A percentile compares a stretch with the other conserved stretches of the same genome.
Evolutionary conservation across 2,329 filamentous ascomycete genomes (phyloP).

Genomic region (Pseudopithomyces maydicus): DNA sequence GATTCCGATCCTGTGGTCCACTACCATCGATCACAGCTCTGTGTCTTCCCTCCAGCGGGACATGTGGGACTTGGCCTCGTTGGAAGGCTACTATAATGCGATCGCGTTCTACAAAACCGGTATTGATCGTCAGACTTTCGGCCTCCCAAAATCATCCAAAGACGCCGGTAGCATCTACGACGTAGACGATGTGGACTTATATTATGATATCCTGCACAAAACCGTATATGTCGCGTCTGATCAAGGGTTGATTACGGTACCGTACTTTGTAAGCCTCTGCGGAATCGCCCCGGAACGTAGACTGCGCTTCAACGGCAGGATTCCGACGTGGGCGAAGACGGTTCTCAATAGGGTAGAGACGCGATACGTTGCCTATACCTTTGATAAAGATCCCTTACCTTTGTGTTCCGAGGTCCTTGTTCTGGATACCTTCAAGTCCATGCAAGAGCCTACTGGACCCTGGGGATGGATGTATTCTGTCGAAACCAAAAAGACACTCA

Average conservation of each 20-base stretch:
- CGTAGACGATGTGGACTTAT: conserved; percentile 23
- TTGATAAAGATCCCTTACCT: not conserved
- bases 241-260: conserved; percentile 17
- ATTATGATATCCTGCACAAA: conserved; percentile 14
- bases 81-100: conserved; percentile 7
- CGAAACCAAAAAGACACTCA: not conserved
- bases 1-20: conserved; percentile 20
- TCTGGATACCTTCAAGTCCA: not conserved
- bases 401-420: not conserved
- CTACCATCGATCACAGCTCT: conserved; percentile 7
- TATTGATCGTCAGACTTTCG: conserved; percentile 8
- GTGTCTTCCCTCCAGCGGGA: not conserved
- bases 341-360: not conserved
- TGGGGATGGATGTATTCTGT: not conserved
- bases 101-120: conserved; percentile 9
- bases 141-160: conserved; percentile 8
- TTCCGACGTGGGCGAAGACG: conserved; percentile 20
- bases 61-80: not conserved
- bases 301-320: conserved; percentile 21
- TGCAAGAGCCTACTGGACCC: not conserved
- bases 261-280: conserved; percentile 21
- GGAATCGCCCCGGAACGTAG: conserved; percentile 19
- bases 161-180: conserved; percentile 6
- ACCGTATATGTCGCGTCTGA: conserved; percentile 22
- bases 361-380: not conserved